Evolutionary conservation across 768 basidiomycete genomes (phyloP), one percentile per base, ranked within the genome.

Genomic region (Amanita pallidorosea): DNA sequence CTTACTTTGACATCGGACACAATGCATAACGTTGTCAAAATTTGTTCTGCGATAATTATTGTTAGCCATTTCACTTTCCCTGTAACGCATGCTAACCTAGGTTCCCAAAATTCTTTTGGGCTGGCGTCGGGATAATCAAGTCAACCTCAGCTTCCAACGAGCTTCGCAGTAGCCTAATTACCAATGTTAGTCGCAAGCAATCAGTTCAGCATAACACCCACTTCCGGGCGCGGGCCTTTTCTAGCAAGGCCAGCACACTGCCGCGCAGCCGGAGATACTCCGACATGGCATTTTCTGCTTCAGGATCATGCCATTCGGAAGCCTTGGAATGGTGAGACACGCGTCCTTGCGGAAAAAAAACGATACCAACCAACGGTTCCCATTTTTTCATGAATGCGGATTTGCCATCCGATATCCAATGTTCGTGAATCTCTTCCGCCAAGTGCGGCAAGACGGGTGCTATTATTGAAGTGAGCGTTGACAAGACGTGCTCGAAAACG

Each of bases 361-460:
- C 7, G 11, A 17, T 38, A 48, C 82, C 31, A 57, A 90, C 92
- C 53, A 88, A 59, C 20, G 79, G 74, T 40, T 57, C 60, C 92
- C 92, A 95, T n/a, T 66, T 68, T 3, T 68, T 72, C 54, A 70
- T 69, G 59, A 93, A 95, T n/a, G 88, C 74, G 0, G 89, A 93
- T 0, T 61, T 62, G 0, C 56, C 61, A 27, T 70, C 61, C 5
- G 60, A 57, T 43, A 67, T 62, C 62, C 63, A 56, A 20, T 70
- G 66, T 25, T 76, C 71, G 57, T 88, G 75, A 50, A 94, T 79
- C 64, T 97, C 95, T 65, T 96, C 93, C 0, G 90, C 87, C 5
- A 96, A 76, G 60, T 95, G 88, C 7, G 95, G 95, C 2, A 90
- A 70, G 23, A 97, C 81, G 0, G 95, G 95, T 0, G 90, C 88